Evolutionary conservation across 2,329 filamentous ascomycete species (phyloP), one percentile per base, ranked within the genome.

Genomic region (Ophidiomyces ophidiicola): DNA sequence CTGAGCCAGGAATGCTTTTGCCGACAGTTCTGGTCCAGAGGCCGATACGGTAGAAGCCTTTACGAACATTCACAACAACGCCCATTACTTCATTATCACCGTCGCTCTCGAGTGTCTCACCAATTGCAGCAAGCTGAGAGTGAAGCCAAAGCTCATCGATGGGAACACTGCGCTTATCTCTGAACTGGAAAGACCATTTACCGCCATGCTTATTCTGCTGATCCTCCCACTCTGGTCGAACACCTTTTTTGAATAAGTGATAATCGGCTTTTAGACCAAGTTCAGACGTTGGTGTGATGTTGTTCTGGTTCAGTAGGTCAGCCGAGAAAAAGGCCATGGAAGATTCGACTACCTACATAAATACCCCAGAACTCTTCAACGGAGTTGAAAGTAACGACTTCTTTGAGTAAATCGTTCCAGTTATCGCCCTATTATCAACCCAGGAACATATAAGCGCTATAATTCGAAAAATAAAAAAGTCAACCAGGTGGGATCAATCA

Each of bases 311-410:
- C 21, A 34, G 33, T 10, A 35, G 12, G 5, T 14, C 20, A 29
- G 14, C 23, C 6, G 30, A n/a, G 17, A 43, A 21, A 3, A 23
- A 5, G 21, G 36, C n/a, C 31, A 18, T n/a, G 11, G 21, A 20
- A 24, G 15, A n/a, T 26, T 10, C 12, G 28, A 43, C 41, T 26
- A 71, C 87, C 61, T 74, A 98, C 92, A 66, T 96, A 96, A 60
- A 98, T 84, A 44, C 90, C 90, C 90, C 90, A 98, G 67, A 98
- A 98, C 64, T 98, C 92, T 68, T 98, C 90, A 18, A 98, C 90
- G 2, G 87, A 94, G 68, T 94, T 85, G 57, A 98, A 96, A 42
- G 85, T 94, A 57, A 98, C 94, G 53, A 98, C 88, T 64, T 98
- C 86, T 70, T 98, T 98, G 47, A 98, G 69, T 46, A 96, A 70